phyloP scores from a whole-genome alignment of 2,329 filamentous ascomycete genomes.

The Alternaria gaisen region DNA sequence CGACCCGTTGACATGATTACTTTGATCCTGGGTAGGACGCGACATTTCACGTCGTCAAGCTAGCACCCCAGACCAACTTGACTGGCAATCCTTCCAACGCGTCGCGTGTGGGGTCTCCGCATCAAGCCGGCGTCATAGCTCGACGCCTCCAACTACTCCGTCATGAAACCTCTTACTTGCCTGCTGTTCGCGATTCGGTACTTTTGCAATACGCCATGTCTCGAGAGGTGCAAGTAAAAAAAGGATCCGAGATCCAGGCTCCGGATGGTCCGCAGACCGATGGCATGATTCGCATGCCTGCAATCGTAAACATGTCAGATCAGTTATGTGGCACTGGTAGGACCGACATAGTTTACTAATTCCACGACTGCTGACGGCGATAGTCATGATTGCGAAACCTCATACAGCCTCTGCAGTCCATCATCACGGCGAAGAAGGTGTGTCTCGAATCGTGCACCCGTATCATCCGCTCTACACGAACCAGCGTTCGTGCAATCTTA shows the following conservation, averaged over 20 bases:
- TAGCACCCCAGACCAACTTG: neutral
- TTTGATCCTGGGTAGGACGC: neutral
- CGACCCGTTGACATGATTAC: slow-evolving; percentile 5
- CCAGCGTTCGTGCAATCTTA: neutral
- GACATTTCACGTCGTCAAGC: neutral
- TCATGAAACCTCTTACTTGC: neutral
- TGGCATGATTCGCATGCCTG: slow-evolving; percentile 62
- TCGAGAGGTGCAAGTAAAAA: slow-evolving; percentile 42
- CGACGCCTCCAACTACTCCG: neutral
- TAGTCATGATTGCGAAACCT: slow-evolving; percentile 71
- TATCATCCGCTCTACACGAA: neutral
- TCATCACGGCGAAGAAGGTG: slow-evolving; percentile 75
- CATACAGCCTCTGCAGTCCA: slow-evolving; percentile 69
- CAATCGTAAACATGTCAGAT: slow-evolving; percentile 71
- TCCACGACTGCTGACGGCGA: slow-evolving; percentile 8
- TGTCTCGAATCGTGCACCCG: slow-evolving; percentile 24
- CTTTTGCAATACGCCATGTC: slow-evolving; percentile 23
- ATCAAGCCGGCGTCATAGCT: slow-evolving; percentile 11
- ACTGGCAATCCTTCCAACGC: neutral
- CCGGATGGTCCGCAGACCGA: slow-evolving; percentile 57
- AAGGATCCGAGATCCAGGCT: slow-evolving; percentile 39
- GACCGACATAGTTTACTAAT: slow-evolving; percentile 30
- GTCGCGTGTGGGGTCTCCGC: slow-evolving; percentile 18
- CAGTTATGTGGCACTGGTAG: slow-evolving; percentile 72
- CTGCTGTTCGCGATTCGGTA: neutral